Conservation (phyloP, 2,329 filamentous ascomycete species). For the Xylaria sp. region DNA sequence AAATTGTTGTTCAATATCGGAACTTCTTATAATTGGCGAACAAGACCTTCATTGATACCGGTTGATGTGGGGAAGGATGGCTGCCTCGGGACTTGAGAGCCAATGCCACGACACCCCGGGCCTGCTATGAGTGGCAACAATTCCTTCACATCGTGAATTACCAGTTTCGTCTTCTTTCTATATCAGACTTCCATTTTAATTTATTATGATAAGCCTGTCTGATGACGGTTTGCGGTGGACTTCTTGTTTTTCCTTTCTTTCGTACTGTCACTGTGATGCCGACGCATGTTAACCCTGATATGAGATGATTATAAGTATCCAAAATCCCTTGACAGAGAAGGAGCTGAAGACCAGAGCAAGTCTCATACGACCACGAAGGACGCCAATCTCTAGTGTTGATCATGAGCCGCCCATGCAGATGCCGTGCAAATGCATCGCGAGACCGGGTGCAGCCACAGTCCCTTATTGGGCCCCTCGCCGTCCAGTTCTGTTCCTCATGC, state of each 20-base stretch:
- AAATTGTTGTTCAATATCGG: slow-evolving; percentile 46
- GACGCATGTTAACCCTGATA: too few relatives aligned
- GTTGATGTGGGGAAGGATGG: slow-evolving; percentile 46
- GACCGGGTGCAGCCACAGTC: background rate
- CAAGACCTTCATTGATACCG: slow-evolving; percentile 41
- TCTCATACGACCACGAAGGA: background rate
- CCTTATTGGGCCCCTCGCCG: background rate
- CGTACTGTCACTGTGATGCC: too few relatives aligned
- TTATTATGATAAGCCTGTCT: background rate
- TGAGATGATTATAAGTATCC: too few relatives aligned
- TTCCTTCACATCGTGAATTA: background rate
- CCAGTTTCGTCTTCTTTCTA: background rate
- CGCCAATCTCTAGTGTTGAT: background rate
- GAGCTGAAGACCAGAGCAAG: background rate
- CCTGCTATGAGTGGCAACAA: slow-evolving; percentile 8
- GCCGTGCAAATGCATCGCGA: background rate
- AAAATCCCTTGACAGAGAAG: background rate
- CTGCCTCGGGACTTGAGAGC: slow-evolving; percentile 44
- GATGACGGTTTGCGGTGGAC: background rate
- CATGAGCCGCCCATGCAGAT: background rate
- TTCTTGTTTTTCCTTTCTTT: too few relatives aligned
- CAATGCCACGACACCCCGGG: slow-evolving; percentile 8
- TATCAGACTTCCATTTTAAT: background rate
- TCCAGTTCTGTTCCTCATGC: background rate
- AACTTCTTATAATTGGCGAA: slow-evolving; percentile 45